phyloP scores from a whole-genome alignment of 2,329 filamentous ascomycete species.

The Colletotrichum tofieldiae region DNA sequence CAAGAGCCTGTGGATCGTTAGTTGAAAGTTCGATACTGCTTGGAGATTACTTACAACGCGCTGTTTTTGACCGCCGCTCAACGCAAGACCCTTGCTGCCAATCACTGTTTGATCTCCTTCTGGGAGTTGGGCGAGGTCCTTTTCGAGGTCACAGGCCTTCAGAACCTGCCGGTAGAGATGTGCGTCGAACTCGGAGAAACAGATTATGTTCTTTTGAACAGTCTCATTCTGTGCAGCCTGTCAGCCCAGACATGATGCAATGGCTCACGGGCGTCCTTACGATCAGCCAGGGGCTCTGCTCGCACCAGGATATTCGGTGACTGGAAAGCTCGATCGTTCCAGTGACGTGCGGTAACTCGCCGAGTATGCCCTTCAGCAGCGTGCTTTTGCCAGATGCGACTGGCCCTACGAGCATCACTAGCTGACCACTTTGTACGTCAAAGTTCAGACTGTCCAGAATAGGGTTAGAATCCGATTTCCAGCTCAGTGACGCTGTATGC shows the following conservation, averaged over 20 bases:
- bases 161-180: constrained; percentile 48
- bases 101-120: constrained; percentile 57
- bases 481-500: constrained; percentile 53
- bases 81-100: constrained; percentile 61
- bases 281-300: constrained; percentile 54
- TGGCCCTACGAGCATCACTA: constrained; percentile 60
- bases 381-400: constrained; percentile 63
- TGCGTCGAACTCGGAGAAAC: constrained; percentile 48
- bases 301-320: constrained; percentile 50
- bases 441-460: constrained; percentile 54
- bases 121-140: constrained; percentile 52
- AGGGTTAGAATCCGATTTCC: constrained; percentile 49
- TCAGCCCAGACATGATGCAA: background rate
- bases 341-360: constrained; percentile 47
- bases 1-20: constrained; percentile 51
- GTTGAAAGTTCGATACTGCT: background rate
- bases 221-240: constrained; percentile 49
- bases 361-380: constrained; percentile 57
- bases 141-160: constrained; percentile 52
- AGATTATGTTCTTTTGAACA: constrained; percentile 55
- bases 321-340: constrained; percentile 45
- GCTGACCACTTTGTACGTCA: constrained; percentile 48
- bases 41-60: constrained; percentile 52
- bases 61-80: constrained; percentile 65
- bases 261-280: constrained; percentile 36